Evolutionary conservation across 495 filamentous ascomycete species (phyloP).

Genomic region (Trichoderma erinaceum): DNA sequence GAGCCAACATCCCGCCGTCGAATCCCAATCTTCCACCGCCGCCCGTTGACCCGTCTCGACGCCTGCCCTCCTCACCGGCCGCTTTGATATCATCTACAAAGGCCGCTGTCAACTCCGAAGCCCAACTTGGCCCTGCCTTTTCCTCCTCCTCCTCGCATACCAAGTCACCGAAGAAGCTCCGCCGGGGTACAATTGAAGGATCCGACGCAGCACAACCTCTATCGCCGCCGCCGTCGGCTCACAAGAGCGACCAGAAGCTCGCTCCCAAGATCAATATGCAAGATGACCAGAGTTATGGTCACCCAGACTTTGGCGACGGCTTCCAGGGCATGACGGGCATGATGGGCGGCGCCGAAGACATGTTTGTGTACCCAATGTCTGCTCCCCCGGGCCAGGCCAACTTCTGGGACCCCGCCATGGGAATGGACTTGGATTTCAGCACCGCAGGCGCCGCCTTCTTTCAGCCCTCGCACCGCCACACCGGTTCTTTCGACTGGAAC

Average conservation of each 20-base stretch:
- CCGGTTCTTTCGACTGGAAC: constrained; percentile 46
- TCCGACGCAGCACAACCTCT: constrained; percentile 33
- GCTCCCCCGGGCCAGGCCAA: constrained; percentile 63
- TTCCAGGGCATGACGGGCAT: constrained; percentile 34
- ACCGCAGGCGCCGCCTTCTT: constrained; percentile 32
- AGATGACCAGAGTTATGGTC: constrained; percentile 37
- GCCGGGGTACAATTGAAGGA: constrained; percentile 23
- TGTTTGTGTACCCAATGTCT: constrained; percentile 63
- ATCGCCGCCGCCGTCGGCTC: constrained; percentile 47
- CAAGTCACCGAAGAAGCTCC: constrained; percentile 34
- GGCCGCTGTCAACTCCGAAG: constrained; percentile 27
- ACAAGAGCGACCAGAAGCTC: constrained; percentile 46
- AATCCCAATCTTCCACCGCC: constrained; percentile 46
- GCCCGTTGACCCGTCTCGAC: constrained; percentile 51
- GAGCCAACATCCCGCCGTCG: constrained; percentile 54
- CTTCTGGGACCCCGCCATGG: constrained; percentile 71
- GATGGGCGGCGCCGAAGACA: constrained; percentile 33
- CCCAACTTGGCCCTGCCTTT: constrained; percentile 19
- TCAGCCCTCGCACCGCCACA: constrained; percentile 28
- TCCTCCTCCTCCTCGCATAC: constrained; percentile 20
- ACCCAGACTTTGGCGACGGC: constrained; percentile 37
- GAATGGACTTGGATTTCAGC: constrained; percentile 45
- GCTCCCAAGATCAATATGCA: constrained; percentile 37
- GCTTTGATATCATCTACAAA: constrained; percentile 14
- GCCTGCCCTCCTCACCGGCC: constrained; percentile 49